Evolutionary conservation across 1,284 basidiomycete species (phyloP), one percentile per base, ranked within the genome.

Genomic region (Malassezia sympodialis): DNA sequence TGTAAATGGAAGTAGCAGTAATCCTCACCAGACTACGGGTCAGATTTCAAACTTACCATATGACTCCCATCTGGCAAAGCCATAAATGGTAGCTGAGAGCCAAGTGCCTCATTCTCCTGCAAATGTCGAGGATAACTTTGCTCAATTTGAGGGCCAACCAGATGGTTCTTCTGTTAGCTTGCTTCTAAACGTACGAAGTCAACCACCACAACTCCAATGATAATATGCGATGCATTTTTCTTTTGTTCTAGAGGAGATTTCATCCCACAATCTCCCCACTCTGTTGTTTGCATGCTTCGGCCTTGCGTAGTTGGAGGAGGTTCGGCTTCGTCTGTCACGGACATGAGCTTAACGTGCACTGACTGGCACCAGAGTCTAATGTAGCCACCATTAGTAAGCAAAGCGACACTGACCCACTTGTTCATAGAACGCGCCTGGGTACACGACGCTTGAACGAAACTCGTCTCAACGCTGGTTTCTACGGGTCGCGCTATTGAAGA

Each of bases 61-160:
- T 99, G 93, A 12, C 91, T 90, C 26, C 93, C 93, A 68, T 99
- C 94, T 0, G 93, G 93, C 19, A 99, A 80, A 0, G 93, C 94
- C n/a, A 98, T 80, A 77, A 99, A 98, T 0, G 93, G 93, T 17
- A 99, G 78, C 87, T 64, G 59, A 15, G 49, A 56, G 39, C 63
- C 46, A 21, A 74, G 58, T 26, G 73, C 71, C 32, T 66, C 60
- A 30, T 73, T 70, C 11, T 70, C 45, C 23, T 63, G 53, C 23
- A 73, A 60, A 23, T 62, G 56, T 14, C 46, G 48, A 3, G 72
- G 72, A 53, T 67, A 61, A 2, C 69, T 57, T 30, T 66, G 72
- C 30, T 74, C 72, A 26, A 74, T 62, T 37, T 72, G 69, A 1
- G 72, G 72, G 1, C 72, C 72, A 19, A 70, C 69, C 17, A 69